phyloP scores from a whole-genome alignment of 169 alveolate genomes.

The Toxoplasma gondii region DNA sequence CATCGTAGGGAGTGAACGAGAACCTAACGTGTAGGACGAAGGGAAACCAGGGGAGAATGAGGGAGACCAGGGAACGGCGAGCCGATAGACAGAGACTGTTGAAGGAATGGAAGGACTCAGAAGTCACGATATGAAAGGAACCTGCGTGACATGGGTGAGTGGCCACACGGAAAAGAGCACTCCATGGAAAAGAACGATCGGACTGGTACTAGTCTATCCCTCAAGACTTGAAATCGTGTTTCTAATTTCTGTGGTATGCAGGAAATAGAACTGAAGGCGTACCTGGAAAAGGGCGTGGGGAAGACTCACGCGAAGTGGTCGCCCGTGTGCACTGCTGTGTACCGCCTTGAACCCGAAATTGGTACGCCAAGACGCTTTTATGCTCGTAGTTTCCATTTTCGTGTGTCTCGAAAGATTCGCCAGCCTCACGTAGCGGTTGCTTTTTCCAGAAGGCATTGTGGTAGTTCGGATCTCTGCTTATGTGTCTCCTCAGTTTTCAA shows the following conservation, averaged over 20 bases:
- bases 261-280: slow-evolving; percentile 93
- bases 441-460: neutral
- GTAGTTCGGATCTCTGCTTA: neutral
- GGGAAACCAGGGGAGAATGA: neutral
- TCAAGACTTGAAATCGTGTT: too few species aligned
- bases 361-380: slow-evolving; percentile 34
- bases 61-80: too few species aligned
- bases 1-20: neutral
- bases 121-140: too few species aligned
- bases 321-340: slow-evolving; percentile 98
- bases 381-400: neutral
- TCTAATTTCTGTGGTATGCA: neutral
- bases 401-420: neutral
- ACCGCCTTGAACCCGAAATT: slow-evolving; percentile 92
- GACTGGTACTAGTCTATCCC: too few species aligned
- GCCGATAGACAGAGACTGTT: too few species aligned
- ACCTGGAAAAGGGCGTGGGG: slow-evolving; percentile 97
- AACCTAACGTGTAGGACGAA: neutral
- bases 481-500: slow-evolving; percentile 54
- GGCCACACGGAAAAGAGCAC: too few species aligned
- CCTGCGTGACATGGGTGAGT: too few species aligned
- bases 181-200: too few species aligned
- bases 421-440: neutral
- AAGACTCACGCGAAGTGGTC: slow-evolving; percentile 99
- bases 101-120: too few species aligned